Evolutionary conservation across 495 filamentous ascomycete species (phyloP), one percentile per base, ranked within the genome.

Genomic region (Lophium mytilinum): DNA sequence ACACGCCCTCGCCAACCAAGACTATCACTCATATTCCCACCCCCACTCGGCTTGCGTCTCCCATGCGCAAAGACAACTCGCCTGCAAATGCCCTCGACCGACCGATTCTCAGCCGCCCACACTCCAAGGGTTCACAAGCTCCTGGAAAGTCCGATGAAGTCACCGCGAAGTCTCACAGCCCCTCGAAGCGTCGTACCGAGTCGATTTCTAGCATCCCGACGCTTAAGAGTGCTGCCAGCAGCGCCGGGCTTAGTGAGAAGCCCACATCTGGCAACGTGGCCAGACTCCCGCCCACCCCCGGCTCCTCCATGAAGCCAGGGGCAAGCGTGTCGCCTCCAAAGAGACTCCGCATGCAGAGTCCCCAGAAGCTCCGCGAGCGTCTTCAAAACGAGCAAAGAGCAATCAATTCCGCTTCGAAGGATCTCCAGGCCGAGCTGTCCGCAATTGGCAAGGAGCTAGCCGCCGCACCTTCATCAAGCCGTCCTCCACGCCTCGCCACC

Each of bases 361-460:
- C 92, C 0, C 89, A 94, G 61, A 96, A 95, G 73, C 81, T 96
- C 35, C 88, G 93, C 43, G 89, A 96, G 70, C 87, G 91, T 49
- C 78, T 96, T 8, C 83, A 89, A 55, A 82, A 78, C 49, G 90
- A 96, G 66, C 87, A 89, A 66, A 84, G 78, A 46, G 79, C 83
- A 1, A 81, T 93, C 30, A 78, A 77, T 33, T 77, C 81, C n/a
- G 79, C 83, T 0, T 86, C 90, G 56, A 72, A 78, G 18, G 80
- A 77, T 1, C 68, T 96, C 14, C 81, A 86, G 66, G 77, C 80
- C 33, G 93, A 98, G 63, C 77, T 98, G 15, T 79, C 81, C 30
- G 83, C 86, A 49, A 91, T 98, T 62, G 80, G 87, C 12, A 82
- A 89, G 60, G 93, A 98, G 69, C 79, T 98, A 70, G 78, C 82